Evolutionary conservation across 1,284 basidiomycete species (phyloP).

Genomic region (Sanghuangporus baumii): DNA sequence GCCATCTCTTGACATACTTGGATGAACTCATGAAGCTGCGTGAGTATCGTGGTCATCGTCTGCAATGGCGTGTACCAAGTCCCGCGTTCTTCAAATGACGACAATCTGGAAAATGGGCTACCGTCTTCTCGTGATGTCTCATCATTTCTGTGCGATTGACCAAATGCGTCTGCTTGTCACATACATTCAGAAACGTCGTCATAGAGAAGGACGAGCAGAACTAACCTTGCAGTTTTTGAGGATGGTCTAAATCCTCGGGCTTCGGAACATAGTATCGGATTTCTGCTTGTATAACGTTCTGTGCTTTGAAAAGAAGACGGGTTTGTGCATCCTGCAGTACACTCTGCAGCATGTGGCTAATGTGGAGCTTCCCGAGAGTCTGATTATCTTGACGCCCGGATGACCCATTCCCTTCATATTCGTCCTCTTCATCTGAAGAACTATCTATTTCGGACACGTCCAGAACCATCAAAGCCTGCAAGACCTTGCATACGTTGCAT

Average conservation of each 20-base stretch:
- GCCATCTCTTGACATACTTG: constrained; percentile 51
- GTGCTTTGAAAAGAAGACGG: constrained; percentile 88
- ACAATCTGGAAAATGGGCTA: constrained; percentile 62
- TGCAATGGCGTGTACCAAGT: constrained; percentile 87
- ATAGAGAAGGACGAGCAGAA: constrained; percentile 14
- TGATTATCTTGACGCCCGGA: constrained; percentile 31
- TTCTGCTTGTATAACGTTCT: constrained; percentile 82
- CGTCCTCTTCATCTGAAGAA: constrained; percentile 32
- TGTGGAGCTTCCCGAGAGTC: constrained; percentile 53
- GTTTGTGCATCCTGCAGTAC: constrained; percentile 94
- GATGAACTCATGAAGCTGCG: constrained; percentile 84
- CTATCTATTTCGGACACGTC: constrained; percentile 49
- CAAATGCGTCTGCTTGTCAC: constrained; percentile 35
- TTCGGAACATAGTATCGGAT: constrained; percentile 78
- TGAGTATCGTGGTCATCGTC: constrained; percentile 83
- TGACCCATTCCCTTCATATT: constrained; percentile 36
- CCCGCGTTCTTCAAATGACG: constrained; percentile 69
- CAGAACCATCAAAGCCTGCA: constrained; percentile 90
- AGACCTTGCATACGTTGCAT: constrained; percentile 89
- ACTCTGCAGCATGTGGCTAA: constrained; percentile 75
- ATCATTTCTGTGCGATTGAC: constrained; percentile 36
- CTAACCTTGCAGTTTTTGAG: constrained; percentile 66
- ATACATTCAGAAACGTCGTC: background rate
- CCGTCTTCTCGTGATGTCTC: constrained; percentile 60
- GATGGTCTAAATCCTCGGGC: constrained; percentile 78